Evolutionary conservation across 805 yeast genomes (phyloP), one percentile per base, ranked within the genome.

Genomic region (Sugiyamaella smithiae): DNA sequence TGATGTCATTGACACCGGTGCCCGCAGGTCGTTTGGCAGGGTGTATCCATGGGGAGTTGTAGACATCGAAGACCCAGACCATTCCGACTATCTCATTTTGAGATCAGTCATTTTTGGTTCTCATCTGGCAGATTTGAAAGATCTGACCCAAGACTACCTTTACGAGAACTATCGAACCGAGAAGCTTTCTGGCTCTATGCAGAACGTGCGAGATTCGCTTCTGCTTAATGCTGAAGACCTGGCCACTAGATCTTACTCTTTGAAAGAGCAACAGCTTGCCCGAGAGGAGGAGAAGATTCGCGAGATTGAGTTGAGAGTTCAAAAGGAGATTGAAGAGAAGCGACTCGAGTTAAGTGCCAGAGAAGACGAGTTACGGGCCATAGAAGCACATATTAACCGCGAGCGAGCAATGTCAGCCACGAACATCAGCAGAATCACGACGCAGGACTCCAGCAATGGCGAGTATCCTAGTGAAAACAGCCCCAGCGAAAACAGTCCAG

Each of bases 161-260:
- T 85, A 85, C 66, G 95, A 85, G 62, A 81, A 82, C 50, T 85
- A 85, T 64, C 78, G 95, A 72, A 82, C 89, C 17, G 90, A 84
- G 59, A 74, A 84, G 57, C 45, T 46, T 16, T 46, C 50, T 6
- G 48, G 48, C 45, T 20, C 51, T 14, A 28, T 26, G 24, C 50
- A 49, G 29, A 36, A 46, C 29, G 35, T 40, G n/a, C 56, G 56
- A 23, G 56, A 47, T 20, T 55, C 63, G 3, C 54, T 52, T 28
- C 40, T 67, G 46, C 60, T 65, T 20, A 58, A 64, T 46, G 69
- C 73, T 29, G 69, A 68, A 55, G 71, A 69, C 40, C 59, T 69
- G 25, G 72, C 71, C 20, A 66, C 57, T 48, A 71, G 68, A 51
- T 61, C 70, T 1, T 62, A 65, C 43, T 48, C 64, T 40, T 60